Evolutionary conservation across 1,284 basidiomycete species (phyloP).

Genomic region (Ustilago curta): DNA sequence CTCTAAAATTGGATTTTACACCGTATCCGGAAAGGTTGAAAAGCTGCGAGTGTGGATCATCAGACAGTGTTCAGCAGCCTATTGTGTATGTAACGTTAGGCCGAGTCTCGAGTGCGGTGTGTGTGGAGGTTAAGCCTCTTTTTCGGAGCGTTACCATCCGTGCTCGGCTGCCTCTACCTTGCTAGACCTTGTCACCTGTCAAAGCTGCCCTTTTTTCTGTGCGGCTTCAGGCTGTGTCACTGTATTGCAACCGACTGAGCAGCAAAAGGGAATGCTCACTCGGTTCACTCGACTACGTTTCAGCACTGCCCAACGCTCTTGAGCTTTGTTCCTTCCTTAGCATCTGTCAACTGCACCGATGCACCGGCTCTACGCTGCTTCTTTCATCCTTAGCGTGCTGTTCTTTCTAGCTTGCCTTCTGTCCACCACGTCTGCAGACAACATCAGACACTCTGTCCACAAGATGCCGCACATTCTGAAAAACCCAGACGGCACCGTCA

Average conservation of each 20-base stretch:
- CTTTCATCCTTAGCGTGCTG: neutral
- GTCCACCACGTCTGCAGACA: slow-evolving; percentile 10
- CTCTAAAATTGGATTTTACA: slow-evolving; percentile 9
- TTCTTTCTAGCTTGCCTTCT: slow-evolving; percentile 6
- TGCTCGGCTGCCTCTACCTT: slow-evolving; percentile 12
- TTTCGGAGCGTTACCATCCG: slow-evolving; percentile 30
- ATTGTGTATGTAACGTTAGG: too few species aligned
- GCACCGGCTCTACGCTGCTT: neutral
- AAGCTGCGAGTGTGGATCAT: slow-evolving; percentile 33
- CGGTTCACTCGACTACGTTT: neutral
- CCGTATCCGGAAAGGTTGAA: slow-evolving; percentile 26
- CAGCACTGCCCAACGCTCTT: neutral
- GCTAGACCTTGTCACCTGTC: neutral
- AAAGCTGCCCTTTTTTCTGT: neutral
- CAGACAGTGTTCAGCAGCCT: slow-evolving; percentile 14
- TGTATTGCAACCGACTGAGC: neutral
- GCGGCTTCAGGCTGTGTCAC: neutral
- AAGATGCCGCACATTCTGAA: slow-evolving; percentile 43
- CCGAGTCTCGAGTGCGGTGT: too few species aligned
- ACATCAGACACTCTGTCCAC: neutral
- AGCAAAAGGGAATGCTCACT: too few species aligned
- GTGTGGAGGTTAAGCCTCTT: slow-evolving; percentile 18
- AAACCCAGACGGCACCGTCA: slow-evolving; percentile 54
- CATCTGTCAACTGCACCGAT: neutral
- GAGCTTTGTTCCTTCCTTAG: too few species aligned